A percentile compares a stretch with the other conserved stretches of the same genome.
Evolutionary conservation across 805 yeast species (phyloP).

Genomic region (Kodamaea hsintzibuensis): DNA sequence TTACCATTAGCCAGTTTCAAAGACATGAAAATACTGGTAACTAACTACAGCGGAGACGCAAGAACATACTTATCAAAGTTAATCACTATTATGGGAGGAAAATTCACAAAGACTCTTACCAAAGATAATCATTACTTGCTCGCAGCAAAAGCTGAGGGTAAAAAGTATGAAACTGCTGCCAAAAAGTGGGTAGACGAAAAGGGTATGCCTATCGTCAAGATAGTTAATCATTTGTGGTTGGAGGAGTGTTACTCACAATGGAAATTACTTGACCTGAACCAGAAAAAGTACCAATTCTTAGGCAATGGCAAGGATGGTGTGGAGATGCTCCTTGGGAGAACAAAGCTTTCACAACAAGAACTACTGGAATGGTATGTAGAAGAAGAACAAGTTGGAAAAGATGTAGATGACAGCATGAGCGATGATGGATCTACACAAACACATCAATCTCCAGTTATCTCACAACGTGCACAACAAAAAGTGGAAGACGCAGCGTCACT

Average conservation of each 20-base stretch:
- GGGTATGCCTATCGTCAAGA: slow-evolving; percentile 36
- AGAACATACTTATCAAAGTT: slow-evolving; percentile 68
- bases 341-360: slow-evolving; percentile 43
- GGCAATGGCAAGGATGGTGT: slow-evolving; percentile 41
- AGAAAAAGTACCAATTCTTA: slow-evolving; percentile 49
- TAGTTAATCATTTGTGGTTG: slow-evolving; percentile 84
- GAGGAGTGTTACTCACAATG: slow-evolving; percentile 73
- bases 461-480: slow-evolving; percentile 15
- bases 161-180: slow-evolving; percentile 71
- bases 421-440: slow-evolving; percentile 22
- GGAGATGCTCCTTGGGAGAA: slow-evolving; percentile 53
- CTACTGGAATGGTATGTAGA: slow-evolving; percentile 38
- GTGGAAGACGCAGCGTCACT: slow-evolving; percentile 9
- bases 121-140: slow-evolving; percentile 70
- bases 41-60: slow-evolving; percentile 86
- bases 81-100: slow-evolving; percentile 70
- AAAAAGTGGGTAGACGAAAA: slow-evolving; percentile 52
- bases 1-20: slow-evolving; percentile 54
- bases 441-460: slow-evolving; percentile 9
- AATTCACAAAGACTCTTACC: slow-evolving; percentile 65
- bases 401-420: slow-evolving; percentile 31
- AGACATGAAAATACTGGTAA: slow-evolving; percentile 59
- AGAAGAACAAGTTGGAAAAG: slow-evolving; percentile 15
- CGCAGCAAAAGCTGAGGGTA: slow-evolving; percentile 66
- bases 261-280: slow-evolving; percentile 48